phyloP scores from a whole-genome alignment of 2,329 filamentous ascomycete genomes.

The Fusarium sp. region DNA sequence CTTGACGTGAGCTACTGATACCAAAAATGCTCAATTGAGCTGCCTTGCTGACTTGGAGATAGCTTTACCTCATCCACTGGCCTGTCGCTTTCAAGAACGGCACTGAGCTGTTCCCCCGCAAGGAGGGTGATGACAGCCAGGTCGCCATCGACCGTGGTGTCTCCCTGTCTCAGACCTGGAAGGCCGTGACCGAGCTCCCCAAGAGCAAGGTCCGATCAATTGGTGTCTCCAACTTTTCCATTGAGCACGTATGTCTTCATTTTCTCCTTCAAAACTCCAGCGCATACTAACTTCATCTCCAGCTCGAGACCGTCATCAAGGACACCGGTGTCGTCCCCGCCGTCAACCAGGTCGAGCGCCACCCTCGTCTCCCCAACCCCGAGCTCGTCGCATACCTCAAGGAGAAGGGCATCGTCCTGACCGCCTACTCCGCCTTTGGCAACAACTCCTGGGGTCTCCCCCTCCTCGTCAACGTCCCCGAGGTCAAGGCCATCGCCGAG shows the following conservation, averaged over 20 bases:
- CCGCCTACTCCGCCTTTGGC: conserved; percentile 71
- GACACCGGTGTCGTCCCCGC: conserved; percentile 69
- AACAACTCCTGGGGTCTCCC: conserved; percentile 58
- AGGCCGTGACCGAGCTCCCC: conserved; percentile 66
- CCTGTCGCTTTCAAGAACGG: conserved; percentile 60
- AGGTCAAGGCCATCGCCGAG: conserved; percentile 67
- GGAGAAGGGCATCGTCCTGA: conserved; percentile 73
- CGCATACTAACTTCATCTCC: background rate
- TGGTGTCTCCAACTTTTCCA: conserved; percentile 79
- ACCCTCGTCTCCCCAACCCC: conserved; percentile 70
- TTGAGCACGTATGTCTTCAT: conserved; percentile 57
- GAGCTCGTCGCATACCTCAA: conserved; percentile 70
- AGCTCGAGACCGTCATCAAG: conserved; percentile 66
- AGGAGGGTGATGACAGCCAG: conserved; percentile 48
- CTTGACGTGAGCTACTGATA: conserved; percentile 57
- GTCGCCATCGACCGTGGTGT: conserved; percentile 58
- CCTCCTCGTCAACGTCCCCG: conserved; percentile 69
- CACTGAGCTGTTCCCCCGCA: conserved; percentile 59
- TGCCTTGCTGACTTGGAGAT: background rate
- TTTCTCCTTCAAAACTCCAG: background rate
- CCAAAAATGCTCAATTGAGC: background rate
- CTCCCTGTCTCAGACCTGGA: conserved; percentile 58
- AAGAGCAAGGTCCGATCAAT: conserved; percentile 73
- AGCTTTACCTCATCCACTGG: conserved; percentile 74
- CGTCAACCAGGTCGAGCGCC: conserved; percentile 77